Base-by-base conservation (phyloP, 2,329 filamentous ascomycete species). In the Zalaria sp. region DNA sequence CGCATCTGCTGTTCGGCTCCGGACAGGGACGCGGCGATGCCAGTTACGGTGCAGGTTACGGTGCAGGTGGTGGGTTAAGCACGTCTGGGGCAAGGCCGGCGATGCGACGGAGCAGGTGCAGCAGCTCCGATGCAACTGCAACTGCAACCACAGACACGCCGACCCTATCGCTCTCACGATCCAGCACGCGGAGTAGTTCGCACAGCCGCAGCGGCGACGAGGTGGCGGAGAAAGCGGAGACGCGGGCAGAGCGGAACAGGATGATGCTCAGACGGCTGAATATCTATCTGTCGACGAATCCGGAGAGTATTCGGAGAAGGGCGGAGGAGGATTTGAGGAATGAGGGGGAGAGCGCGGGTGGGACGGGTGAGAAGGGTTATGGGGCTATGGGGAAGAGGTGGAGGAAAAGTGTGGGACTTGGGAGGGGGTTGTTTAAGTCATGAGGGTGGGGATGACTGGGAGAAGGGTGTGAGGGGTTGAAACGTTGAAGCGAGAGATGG, bases 1-100 rank as follows among this genome's bases (percentile, higher is more conserved):
- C 67, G 29, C 68, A 68, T 51, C 56, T 63, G 29, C 60, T 69
- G 38, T 64, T 69, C n/a, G 66, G 18, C 18, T 18, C 18, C 18
- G 18, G 18, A 18, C 18, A 18, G 18, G 18, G 18, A 18, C 18
- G 18, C 2, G 18, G 18, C 18, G 18, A 18, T 18, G 18, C 18
- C 18, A n/a, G n/a, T n/a, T n/a, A n/a, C n/a, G n/a, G n/a, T n/a
- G n/a, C n/a, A n/a, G n/a, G n/a, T n/a, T n/a, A n/a, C n/a, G n/a
- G n/a, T n/a, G n/a, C n/a, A n/a, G n/a, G n/a, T n/a, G n/a, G n/a
- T n/a, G n/a, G n/a, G n/a, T n/a, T n/a, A n/a, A n/a, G n/a, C n/a
- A n/a, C n/a, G n/a, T n/a, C n/a, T n/a, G n/a, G n/a, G n/a, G n/a
- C n/a, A n/a, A n/a, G n/a, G n/a, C n/a, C n/a, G n/a, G n/a, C n/a